These are phyloP conservation scores for Pholiota conissans DNA, from an alignment of 768 basidiomycete genomes.

Conservation along the genomic window DNA sequence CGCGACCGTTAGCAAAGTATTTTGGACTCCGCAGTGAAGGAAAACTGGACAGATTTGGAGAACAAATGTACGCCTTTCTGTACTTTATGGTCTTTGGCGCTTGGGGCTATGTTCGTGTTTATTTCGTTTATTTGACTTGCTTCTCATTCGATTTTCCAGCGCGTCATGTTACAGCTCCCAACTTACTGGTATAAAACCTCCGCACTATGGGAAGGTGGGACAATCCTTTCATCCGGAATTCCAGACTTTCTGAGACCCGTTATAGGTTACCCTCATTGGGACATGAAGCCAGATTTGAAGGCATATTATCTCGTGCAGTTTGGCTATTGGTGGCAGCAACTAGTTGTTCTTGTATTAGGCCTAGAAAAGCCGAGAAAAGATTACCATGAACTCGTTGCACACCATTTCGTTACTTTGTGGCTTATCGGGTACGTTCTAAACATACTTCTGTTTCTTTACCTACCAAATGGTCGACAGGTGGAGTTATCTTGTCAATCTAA, in stretches of 20 bases:
- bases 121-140: background rate
- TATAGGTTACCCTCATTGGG: constrained; percentile 85
- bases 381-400: constrained; percentile 80
- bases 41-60: constrained; percentile 85
- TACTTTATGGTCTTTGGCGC: constrained; percentile 74
- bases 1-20: constrained; percentile 64
- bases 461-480: constrained; percentile 47
- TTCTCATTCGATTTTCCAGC: constrained; percentile 37
- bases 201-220: constrained; percentile 80
- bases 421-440: constrained; percentile 68
- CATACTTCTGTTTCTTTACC: background rate
- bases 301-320: constrained; percentile 92
- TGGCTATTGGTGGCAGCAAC: constrained; percentile 94
- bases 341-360: constrained; percentile 77
- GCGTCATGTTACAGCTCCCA: constrained; percentile 78
- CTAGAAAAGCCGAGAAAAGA: constrained; percentile 97
- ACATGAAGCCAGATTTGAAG: constrained; percentile 84
- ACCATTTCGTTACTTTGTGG: constrained; percentile 95
- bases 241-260: background rate
- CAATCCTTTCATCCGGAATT: background rate
- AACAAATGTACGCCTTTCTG: constrained; percentile 85
- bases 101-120: constrained; percentile 74
- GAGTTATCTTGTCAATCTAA: constrained; percentile 82
- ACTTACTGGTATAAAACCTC: constrained; percentile 86
- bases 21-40: constrained; percentile 65